Conservation (phyloP, 768 basidiomycete species). For the Boletus rubropictus region DNA sequence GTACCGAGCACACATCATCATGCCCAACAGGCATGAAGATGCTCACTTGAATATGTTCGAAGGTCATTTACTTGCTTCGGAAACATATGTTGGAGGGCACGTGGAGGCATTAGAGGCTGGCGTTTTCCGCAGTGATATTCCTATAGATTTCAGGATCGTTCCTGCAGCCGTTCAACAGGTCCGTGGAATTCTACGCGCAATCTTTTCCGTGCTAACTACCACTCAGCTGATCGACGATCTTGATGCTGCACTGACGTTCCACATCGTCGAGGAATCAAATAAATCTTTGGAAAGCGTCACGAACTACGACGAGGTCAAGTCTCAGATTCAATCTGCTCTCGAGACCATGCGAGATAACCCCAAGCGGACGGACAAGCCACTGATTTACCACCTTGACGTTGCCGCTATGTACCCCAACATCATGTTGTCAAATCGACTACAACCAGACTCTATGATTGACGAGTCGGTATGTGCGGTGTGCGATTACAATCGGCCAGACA, state of each 20-base stretch:
- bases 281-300: slow-evolving; percentile 74
- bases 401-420: slow-evolving; percentile 99
- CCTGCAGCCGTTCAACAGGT: slow-evolving; percentile 84
- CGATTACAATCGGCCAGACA: slow-evolving; percentile 95
- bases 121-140: slow-evolving; percentile 94
- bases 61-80: slow-evolving; percentile 92
- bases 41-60: slow-evolving; percentile 88
- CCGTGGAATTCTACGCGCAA: slow-evolving; percentile 1
- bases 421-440: slow-evolving; percentile 98
- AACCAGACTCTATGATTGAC: slow-evolving; percentile 96
- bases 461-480: slow-evolving; percentile 97
- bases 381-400: slow-evolving; percentile 98
- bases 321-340: slow-evolving; percentile 66
- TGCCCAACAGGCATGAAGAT: slow-evolving; percentile 97
- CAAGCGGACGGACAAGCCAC: slow-evolving; percentile 79
- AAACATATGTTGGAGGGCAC: slow-evolving; percentile 98
- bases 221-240: slow-evolving; percentile 86
- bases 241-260: slow-evolving; percentile 86
- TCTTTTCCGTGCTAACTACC: not conserved
- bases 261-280: slow-evolving; percentile 80
- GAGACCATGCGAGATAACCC: slow-evolving; percentile 91
- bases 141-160: slow-evolving; percentile 90
- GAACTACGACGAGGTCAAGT: slow-evolving; percentile 92
- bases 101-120: slow-evolving; percentile 98
- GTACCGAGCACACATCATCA: slow-evolving; percentile 84